Base-by-base conservation (phyloP, 495 filamentous ascomycete genomes). In the Aspergillus haitiensis region DNA sequence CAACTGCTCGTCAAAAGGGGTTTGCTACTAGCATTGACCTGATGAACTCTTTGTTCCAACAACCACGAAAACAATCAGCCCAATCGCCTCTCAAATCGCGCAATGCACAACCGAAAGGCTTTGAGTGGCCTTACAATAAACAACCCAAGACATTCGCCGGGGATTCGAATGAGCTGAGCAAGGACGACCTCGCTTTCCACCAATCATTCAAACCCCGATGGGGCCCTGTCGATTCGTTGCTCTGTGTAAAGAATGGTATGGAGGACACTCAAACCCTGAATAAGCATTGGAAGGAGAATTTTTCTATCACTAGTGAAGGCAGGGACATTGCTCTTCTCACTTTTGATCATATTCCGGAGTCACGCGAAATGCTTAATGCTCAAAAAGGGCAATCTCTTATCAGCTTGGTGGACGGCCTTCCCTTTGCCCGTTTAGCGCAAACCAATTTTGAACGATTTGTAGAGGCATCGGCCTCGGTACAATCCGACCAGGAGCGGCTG, bases 11-110 rank as follows among this genome's bases (percentile, higher is more conserved):
- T 49, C 77, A 80, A 52, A 81, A 82, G 51, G 82, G 82, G 0
- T 91, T 96, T 68, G 76, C 83, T 6, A 93, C 85, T 18, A 90
- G 85, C 64, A 93, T 96, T 68, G 92, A 96, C 75, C 68, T 97
- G 72, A 95, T 96, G 92, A 88, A 95, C 65, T 95, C 91, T 47
- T 69, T 97, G 49, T 96, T 93, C 70, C 83, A 86, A 64, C 66
- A 73, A 52, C 70, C 72, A 15, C 66, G 68, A 56, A 75, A 72
- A 67, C 71, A 72, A 44, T 61, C 61, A 67, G 73, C 68, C 18
- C 59, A 65, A 33, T 74, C 71, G 65, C 72, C 70, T 31, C 33
- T 69, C 52, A 78, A 75, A 59, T 76, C 77, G 66, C 70, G 76
- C 56, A 70, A 68, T 51, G 68, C 65, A 72, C 80, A 77, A 62